Evolutionary conservation across 2,329 filamentous ascomycete species (phyloP).

Genomic region (Colletotrichum endophyticum): DNA sequence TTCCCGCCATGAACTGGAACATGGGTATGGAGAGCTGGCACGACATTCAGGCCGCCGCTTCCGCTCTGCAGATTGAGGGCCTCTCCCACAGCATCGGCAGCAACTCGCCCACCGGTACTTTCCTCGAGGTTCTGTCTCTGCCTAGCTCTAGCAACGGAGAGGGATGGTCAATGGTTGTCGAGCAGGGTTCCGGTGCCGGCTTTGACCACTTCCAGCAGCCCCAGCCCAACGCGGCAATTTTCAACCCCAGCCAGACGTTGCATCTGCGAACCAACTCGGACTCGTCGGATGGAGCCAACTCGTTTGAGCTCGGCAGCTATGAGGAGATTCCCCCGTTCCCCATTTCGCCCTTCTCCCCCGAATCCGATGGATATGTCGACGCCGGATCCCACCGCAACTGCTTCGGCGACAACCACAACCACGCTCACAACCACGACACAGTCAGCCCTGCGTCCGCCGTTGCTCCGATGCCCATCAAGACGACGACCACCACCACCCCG

Average conservation of each 20-base stretch:
- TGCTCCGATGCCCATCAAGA: slow-evolving; percentile 73
- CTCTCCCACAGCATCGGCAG: slow-evolving; percentile 48
- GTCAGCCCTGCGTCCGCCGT: slow-evolving; percentile 73
- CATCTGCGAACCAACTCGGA: slow-evolving; percentile 88
- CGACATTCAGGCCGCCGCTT: slow-evolving; percentile 70
- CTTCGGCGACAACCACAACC: slow-evolving; percentile 59
- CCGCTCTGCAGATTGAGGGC: slow-evolving; percentile 58
- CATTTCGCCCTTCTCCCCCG: slow-evolving; percentile 81
- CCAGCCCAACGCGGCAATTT: slow-evolving; percentile 69
- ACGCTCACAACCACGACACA: slow-evolving; percentile 44
- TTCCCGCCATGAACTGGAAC: slow-evolving; percentile 65
- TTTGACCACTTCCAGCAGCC: slow-evolving; percentile 69
- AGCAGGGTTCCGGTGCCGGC: slow-evolving; percentile 37
- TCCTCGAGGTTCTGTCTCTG: slow-evolving; percentile 85
- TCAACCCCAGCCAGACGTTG: slow-evolving; percentile 90
- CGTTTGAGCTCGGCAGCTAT: slow-evolving; percentile 76
- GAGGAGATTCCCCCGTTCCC: slow-evolving; percentile 77
- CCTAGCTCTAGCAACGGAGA: slow-evolving; percentile 78
- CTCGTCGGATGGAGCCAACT: slow-evolving; percentile 74
- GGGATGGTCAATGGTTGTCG: slow-evolving; percentile 77
- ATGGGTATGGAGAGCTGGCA: slow-evolving; percentile 76
- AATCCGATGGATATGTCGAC: slow-evolving; percentile 77
- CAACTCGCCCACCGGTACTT: slow-evolving; percentile 56
- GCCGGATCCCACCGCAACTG: slow-evolving; percentile 65
- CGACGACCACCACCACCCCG: slow-evolving; percentile 59